These are phyloP conservation scores for Porogramme epimiltina DNA, from an alignment of 1,284 basidiomycete genomes.

Conservation along the genomic window DNA sequence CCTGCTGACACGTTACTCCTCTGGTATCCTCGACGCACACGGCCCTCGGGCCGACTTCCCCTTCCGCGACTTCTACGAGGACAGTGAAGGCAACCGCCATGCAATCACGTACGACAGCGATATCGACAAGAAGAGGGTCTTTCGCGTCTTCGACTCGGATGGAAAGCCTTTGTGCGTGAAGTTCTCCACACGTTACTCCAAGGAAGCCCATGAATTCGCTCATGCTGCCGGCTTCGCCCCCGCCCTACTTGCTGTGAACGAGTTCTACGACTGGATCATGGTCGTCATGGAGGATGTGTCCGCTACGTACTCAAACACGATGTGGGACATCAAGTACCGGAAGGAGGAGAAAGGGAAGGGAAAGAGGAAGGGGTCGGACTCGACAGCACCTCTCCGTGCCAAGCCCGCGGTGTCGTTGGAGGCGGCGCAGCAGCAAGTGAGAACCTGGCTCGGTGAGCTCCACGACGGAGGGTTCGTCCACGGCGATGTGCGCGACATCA, in stretches of 20 bases:
- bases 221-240: constrained; percentile 12
- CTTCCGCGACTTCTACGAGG: constrained; percentile 14
- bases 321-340: background rate
- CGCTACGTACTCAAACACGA: constrained; percentile 7
- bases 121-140: constrained; percentile 11
- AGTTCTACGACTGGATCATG: constrained; percentile 14
- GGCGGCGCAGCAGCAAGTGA: background rate
- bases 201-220: constrained; percentile 12
- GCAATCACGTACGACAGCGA: constrained; percentile 1
- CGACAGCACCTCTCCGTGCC: too few relatives aligned
- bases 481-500: constrained; percentile 2
- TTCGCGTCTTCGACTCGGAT: background rate
- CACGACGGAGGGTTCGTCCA: background rate
- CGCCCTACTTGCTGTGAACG: constrained; percentile 9
- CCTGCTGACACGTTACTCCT: background rate
- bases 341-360: too few relatives aligned
- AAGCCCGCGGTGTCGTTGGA: background rate
- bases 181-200: constrained; percentile 13
- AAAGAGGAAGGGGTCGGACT: too few relatives aligned
- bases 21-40: background rate
- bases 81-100: background rate
- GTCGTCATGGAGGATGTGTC: constrained; percentile 17
- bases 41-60: constrained; percentile 4
- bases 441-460: background rate
- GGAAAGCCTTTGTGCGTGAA: constrained; percentile 11